phyloP scores from a whole-genome alignment of 495 filamentous ascomycete genomes.

The Jackrogersella minutella region DNA sequence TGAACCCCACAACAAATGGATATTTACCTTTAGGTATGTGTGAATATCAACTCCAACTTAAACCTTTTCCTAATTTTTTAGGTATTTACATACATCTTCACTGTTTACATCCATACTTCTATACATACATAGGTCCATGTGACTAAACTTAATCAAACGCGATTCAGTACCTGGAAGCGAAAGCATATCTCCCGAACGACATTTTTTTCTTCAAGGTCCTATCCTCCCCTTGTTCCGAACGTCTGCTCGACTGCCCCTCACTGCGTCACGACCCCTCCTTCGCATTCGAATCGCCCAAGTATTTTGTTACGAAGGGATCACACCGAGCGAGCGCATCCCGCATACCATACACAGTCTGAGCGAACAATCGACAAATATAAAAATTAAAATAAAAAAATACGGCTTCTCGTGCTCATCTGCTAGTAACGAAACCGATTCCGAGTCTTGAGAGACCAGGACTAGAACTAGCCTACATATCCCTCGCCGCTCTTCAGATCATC shows the following conservation, averaged over 20 bases:
- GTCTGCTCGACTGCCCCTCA: slow-evolving; percentile 5
- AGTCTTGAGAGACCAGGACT: background rate
- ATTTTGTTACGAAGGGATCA: background rate
- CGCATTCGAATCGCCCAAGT: background rate
- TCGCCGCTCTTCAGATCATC: background rate
- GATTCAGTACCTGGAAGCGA: background rate
- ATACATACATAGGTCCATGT: no score
- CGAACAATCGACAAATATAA: background rate
- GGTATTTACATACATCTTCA: background rate
- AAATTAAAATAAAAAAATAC: background rate
- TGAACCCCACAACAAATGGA: no score
- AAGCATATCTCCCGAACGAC: background rate
- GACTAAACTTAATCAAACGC: background rate
- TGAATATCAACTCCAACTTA: no score
- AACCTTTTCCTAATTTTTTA: no score
- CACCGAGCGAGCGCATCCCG: background rate
- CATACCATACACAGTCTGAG: background rate
- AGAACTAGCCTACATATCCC: background rate
- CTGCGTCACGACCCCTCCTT: slow-evolving; percentile 19
- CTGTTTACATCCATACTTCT: background rate
- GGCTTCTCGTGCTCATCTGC: background rate
- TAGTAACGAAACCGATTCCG: background rate
- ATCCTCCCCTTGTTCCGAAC: background rate
- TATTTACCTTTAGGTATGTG: no score
- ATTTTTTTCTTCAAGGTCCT: background rate